A percentile compares a stretch with the other conserved stretches of the same genome.
phyloP scores from a whole-genome alignment of 768 basidiomycete genomes.

The Lactifluus echinatus region DNA sequence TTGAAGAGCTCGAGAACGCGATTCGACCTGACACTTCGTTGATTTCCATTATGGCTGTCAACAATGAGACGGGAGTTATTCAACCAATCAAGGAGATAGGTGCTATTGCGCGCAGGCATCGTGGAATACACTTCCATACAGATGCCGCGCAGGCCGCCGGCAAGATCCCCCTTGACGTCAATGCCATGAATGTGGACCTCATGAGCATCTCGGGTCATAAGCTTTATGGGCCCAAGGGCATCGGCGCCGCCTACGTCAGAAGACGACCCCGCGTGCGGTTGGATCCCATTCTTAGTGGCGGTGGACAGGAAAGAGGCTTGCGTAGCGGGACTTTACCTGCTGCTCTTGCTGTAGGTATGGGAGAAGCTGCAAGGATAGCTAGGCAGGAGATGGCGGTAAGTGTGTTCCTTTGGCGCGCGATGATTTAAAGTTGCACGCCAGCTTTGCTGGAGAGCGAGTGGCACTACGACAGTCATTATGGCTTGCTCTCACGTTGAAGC shows the following conservation, averaged over 20 bases:
- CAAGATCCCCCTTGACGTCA: constrained; percentile 87
- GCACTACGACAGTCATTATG: constrained; percentile 34
- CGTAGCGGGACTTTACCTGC: constrained; percentile 92
- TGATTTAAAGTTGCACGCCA: constrained; percentile 29
- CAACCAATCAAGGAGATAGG: constrained; percentile 97
- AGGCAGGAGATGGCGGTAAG: constrained; percentile 88
- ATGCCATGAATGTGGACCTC: constrained; percentile 90
- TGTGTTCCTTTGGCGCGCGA: constrained; percentile 24
- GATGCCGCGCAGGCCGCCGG: constrained; percentile 95
- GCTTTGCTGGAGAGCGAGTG: constrained; percentile 25
- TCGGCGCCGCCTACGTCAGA: constrained; percentile 92
- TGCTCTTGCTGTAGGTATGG: constrained; percentile 81
- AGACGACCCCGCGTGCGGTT: constrained; percentile 86
- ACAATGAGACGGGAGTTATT: constrained; percentile 98
- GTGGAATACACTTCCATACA: constrained; percentile 91
- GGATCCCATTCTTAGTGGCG: constrained; percentile 91
- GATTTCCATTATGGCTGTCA: constrained; percentile 98
- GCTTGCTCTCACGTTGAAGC: constrained; percentile 33
- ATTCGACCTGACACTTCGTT: constrained; percentile 90
- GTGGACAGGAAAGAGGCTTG: constrained; percentile 94
- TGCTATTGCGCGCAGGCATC: constrained; percentile 71
- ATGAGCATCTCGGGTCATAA: constrained; percentile 98
- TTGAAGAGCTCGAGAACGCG: constrained; percentile 73
- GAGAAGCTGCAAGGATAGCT: constrained; percentile 90
- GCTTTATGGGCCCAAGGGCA: constrained; percentile 94